A percentile compares a stretch with the other conserved stretches of the same genome.
These are phyloP conservation scores for Talaromyces proteolyticus DNA, from an alignment of 495 filamentous ascomycete species.

Conservation along the genomic window DNA sequence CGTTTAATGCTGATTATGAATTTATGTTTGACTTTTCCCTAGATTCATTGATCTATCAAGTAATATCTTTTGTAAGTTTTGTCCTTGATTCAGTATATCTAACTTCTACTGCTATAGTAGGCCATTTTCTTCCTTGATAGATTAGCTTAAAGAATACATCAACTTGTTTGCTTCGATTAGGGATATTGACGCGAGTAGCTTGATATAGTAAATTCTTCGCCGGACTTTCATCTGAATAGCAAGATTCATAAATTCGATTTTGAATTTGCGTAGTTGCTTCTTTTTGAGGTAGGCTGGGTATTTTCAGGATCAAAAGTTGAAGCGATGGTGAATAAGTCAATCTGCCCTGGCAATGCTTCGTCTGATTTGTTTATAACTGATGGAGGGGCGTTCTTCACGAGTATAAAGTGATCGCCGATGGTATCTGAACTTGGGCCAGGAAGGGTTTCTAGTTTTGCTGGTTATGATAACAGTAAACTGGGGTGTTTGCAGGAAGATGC, in stretches of 20 bases:
- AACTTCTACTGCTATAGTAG: background rate
- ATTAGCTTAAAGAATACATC: background rate
- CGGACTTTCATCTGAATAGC: background rate
- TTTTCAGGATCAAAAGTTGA: background rate
- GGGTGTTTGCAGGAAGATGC: background rate
- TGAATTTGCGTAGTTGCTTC: background rate
- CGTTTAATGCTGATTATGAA: background rate
- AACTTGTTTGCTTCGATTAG: background rate
- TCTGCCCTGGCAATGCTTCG: background rate
- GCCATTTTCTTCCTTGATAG: background rate
- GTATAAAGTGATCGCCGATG: background rate
- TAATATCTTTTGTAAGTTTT: background rate
- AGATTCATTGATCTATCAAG: background rate
- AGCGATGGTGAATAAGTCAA: background rate
- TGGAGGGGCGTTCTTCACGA: background rate
- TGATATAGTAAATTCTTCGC: background rate
- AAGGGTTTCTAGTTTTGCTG: background rate
- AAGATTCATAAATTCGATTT: background rate
- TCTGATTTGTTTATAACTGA: background rate
- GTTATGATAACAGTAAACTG: background rate
- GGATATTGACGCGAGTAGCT: background rate
- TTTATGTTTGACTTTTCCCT: background rate
- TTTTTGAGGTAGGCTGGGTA: background rate
- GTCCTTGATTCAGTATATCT: background rate
- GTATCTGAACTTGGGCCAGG: background rate